Percentiles rank a stretch among this genome's conserved stretches.
phyloP scores from a whole-genome alignment of 495 filamentous ascomycete genomes.

The Podospora fimiseda region DNA sequence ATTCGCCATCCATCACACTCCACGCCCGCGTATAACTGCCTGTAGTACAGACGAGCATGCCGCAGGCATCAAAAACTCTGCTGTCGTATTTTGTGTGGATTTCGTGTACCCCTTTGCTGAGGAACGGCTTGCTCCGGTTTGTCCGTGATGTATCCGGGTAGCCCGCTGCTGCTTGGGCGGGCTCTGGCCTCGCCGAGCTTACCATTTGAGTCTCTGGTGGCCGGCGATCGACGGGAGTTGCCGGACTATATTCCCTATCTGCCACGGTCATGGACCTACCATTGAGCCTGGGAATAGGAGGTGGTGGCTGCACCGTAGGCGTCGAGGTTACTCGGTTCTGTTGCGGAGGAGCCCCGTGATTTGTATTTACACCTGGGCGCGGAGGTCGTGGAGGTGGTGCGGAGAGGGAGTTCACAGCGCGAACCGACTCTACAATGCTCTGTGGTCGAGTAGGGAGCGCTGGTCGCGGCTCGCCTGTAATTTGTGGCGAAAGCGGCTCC shows the following conservation, averaged over 20 bases:
- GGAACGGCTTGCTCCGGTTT: conserved; percentile 74
- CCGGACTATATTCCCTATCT: conserved; percentile 24
- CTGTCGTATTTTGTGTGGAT: conserved; percentile 85
- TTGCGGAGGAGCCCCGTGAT: conserved; percentile 10
- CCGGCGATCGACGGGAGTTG: conserved; percentile 24
- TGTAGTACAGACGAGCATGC: conserved; percentile 77
- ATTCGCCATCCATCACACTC: conserved; percentile 74
- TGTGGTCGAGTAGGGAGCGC: conserved; percentile 53
- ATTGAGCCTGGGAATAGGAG: conserved; percentile 33
- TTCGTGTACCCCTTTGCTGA: conserved; percentile 60
- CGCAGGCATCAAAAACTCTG: conserved; percentile 77
- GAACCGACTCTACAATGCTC: conserved; percentile 27
- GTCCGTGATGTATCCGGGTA: conserved; percentile 82
- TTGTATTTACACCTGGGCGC: conserved; percentile 34
- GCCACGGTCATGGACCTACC: conserved; percentile 46
- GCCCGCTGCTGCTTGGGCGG: conserved; percentile 14
- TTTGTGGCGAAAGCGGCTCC: conserved; percentile 24
- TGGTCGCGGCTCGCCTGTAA: conserved; percentile 48
- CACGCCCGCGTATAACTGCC: conserved; percentile 81
- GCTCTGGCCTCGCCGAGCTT: conserved; percentile 15
- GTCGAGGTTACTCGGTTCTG: conserved; percentile 47
- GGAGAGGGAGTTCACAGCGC: conserved; percentile 17
- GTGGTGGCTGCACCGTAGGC: conserved; percentile 40
- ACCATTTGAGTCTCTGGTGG: conserved; percentile 21
- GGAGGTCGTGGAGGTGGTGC: conserved; percentile 44